Evolutionary conservation across 106 monocot genomes (phyloP).

Genomic region (Chionographis japonica): DNA sequence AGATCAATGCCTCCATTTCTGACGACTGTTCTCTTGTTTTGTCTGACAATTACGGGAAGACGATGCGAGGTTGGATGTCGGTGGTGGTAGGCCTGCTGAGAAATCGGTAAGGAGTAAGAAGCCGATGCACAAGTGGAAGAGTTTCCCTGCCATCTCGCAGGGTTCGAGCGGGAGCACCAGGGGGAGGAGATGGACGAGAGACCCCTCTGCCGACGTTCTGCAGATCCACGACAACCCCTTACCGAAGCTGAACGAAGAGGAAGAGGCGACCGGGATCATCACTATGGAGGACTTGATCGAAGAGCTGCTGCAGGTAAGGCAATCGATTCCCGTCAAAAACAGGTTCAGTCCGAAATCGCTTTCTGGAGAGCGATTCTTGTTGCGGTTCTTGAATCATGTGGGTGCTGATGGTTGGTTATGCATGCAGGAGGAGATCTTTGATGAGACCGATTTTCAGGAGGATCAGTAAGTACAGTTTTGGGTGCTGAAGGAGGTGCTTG

Average conservation of each 20-base stretch:
- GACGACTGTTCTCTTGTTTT: not conserved
- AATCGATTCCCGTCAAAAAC: not conserved
- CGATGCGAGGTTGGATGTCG: slow-evolving; percentile 47
- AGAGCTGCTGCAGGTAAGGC: slow-evolving; percentile 78
- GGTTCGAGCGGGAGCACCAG: slow-evolving; percentile 24
- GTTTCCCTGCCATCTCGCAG: slow-evolving; percentile 28
- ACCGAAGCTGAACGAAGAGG: slow-evolving; percentile 60
- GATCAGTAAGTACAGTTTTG: slow-evolving; percentile 10
- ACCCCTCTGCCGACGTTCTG: slow-evolving; percentile 45
- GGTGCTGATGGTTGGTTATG: not conserved
- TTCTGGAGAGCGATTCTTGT: not conserved
- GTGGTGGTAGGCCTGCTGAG: slow-evolving; percentile 42
- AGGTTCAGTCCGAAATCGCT: not conserved
- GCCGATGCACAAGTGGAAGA: slow-evolving; percentile 49
- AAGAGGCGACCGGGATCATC: slow-evolving; percentile 87
- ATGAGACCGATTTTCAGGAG: slow-evolving; percentile 83
- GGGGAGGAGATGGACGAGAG: slow-evolving; percentile 52
- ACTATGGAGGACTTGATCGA: slow-evolving; percentile 99
- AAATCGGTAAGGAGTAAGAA: slow-evolving; percentile 17
- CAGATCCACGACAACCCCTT: slow-evolving; percentile 52
- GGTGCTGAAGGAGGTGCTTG: too few relatives aligned
- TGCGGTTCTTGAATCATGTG: not conserved
- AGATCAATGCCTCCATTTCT: not conserved
- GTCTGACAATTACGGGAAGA: not conserved
- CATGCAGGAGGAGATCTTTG: slow-evolving; percentile 91